A percentile compares a stretch with the other conserved stretches of the same genome.
Evolutionary conservation across 768 basidiomycete genomes (phyloP).

Genomic region (Rhizopogon sp.): DNA sequence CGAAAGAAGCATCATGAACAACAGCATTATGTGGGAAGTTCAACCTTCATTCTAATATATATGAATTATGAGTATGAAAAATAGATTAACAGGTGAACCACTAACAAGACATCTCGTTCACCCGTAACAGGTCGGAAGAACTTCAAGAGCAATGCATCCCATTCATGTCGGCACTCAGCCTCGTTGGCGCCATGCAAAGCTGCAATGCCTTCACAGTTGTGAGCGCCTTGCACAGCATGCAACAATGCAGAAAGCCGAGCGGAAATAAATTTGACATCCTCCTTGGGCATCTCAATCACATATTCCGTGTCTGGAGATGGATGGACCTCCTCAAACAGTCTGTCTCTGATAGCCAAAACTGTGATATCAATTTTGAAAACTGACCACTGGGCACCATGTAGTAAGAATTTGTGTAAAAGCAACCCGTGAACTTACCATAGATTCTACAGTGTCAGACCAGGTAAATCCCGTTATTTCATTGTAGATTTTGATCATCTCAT

Average conservation of each 20-base stretch:
- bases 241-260: not conserved
- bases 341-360: not conserved
- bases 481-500: not conserved
- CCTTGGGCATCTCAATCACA: too few species aligned
- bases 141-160: not conserved
- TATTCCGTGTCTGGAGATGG: too few species aligned
- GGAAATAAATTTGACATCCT: not conserved
- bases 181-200: not conserved
- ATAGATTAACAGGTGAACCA: not conserved
- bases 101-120: not conserved
- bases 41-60: not conserved
- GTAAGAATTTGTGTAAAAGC: not conserved
- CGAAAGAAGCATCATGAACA: not conserved
- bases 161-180: not conserved
- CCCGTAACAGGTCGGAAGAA: not conserved
- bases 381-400: not conserved
- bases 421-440: not conserved
- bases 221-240: not conserved
- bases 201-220: not conserved
- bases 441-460: not conserved
- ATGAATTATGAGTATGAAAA: too few species aligned
- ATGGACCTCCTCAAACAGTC: not conserved
- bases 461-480: not conserved
- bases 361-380: not conserved
- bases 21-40: not conserved